Conservation (phyloP, 192 early-diverging fungal species). For the Umbelopsis vinacea region DNA sequence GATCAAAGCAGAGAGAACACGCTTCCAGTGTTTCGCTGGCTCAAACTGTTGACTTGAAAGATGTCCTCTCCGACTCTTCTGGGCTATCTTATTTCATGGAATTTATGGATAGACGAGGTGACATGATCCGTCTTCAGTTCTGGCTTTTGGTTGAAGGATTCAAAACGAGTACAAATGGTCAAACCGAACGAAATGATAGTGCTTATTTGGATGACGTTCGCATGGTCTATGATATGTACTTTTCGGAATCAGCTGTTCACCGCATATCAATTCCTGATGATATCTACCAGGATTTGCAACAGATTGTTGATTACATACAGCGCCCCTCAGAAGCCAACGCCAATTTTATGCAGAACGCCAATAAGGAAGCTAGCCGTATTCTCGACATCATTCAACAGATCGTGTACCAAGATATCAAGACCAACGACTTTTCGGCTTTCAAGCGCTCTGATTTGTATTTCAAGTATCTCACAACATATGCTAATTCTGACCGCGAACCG, state of each 20-base stretch:
- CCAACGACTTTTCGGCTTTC: constrained; percentile 63
- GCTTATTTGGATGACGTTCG: constrained; percentile 52
- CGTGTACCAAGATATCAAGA: constrained; percentile 67
- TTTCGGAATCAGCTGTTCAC: constrained; percentile 45
- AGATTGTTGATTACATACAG: constrained; percentile 32
- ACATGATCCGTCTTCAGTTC: constrained; percentile 68
- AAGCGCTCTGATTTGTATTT: constrained; percentile 65
- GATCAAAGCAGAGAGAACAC: not conserved
- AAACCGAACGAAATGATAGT: constrained; percentile 29
- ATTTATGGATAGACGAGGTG: constrained; percentile 75
- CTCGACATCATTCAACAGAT: constrained; percentile 60
- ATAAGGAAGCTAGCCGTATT: constrained; percentile 28
- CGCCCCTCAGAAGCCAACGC: not conserved
- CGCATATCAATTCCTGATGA: constrained; percentile 41
- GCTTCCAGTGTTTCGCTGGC: constrained; percentile 1
- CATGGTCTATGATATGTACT: constrained; percentile 59
- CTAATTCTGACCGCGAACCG: constrained; percentile 38
- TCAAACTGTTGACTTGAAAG: constrained; percentile 28
- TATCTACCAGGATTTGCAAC: constrained; percentile 39
- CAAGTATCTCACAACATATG: constrained; percentile 61
- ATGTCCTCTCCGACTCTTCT: constrained; percentile 67
- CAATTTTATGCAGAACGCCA: not conserved
- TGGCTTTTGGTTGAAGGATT: constrained; percentile 77
- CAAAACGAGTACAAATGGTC: constrained; percentile 34
- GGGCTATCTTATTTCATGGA: constrained; percentile 79